A percentile compares a stretch with the other conserved stretches of the same genome.
Conservation (phyloP, 305 asterid genomes). For the Striga hermonthica region DNA sequence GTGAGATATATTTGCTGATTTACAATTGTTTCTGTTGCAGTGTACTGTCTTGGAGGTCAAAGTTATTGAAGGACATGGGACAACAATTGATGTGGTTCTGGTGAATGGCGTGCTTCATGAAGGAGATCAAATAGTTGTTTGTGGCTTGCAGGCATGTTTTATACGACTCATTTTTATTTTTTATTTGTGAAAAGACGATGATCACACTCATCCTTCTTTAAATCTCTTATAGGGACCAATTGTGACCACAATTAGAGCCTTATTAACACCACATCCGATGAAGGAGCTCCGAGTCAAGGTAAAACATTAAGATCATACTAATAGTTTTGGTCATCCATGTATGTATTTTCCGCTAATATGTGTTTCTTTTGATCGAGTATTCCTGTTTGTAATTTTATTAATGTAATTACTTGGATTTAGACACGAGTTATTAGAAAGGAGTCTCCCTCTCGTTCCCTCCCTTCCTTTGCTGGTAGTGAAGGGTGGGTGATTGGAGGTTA, state of each 20-base stretch:
- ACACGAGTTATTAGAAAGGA: conserved; percentile 1
- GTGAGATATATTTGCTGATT: conserved; percentile 15
- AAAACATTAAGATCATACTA: conserved; percentile 27
- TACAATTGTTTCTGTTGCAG: conserved; percentile 43
- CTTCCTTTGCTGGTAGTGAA: too few species aligned
- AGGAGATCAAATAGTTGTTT: conserved; percentile 95
- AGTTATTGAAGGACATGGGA: conserved; percentile 96
- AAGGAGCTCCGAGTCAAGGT: conserved; percentile 99
- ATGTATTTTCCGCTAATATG: background rate
- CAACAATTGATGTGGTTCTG: conserved; percentile 88
- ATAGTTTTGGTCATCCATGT: background rate
- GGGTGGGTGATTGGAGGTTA: too few species aligned
- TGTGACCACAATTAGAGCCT: conserved; percentile 80
- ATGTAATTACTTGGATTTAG: background rate
- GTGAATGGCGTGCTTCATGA: conserved; percentile 98
- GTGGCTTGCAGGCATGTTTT: conserved; percentile 82
- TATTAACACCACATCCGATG: conserved; percentile 98
- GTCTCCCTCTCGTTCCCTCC: background rate
- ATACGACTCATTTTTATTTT: conserved; percentile 17
- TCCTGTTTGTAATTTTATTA: background rate
- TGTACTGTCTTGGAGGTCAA: conserved; percentile 99
- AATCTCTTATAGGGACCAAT: conserved; percentile 67
- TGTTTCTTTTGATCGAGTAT: background rate
- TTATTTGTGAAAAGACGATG: conserved; percentile 9
- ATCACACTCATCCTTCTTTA: conserved; percentile 24